Evolutionary conservation across 768 basidiomycete genomes (phyloP), one percentile per base, ranked within the genome.

Genomic region (Leucocoprinus sp.): DNA sequence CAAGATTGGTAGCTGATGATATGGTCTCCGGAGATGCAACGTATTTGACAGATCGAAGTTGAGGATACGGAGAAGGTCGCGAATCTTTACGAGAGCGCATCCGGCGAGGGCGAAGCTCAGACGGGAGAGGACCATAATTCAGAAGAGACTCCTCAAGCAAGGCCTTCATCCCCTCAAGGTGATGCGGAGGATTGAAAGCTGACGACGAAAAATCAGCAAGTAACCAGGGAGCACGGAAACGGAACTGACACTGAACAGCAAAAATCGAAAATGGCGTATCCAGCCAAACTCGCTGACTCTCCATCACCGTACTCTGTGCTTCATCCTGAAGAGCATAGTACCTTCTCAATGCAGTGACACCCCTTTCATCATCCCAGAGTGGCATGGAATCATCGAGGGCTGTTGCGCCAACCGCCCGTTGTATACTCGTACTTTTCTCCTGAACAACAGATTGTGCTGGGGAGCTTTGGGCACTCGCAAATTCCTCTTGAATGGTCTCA

Each of bases 401-500:
- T n/a, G n/a, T n/a, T n/a, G n/a, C n/a, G n/a, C n/a, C n/a, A n/a
- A n/a, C n/a, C n/a, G n/a, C n/a, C n/a, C n/a, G n/a, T n/a, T n/a
- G n/a, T n/a, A n/a, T n/a, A n/a, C n/a, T n/a, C n/a, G 54, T 66
- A 21, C 65, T 64, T 39, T 62, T 66, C 28, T 61, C 56, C n/a
- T 53, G 57, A 1, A 58, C 54, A 2, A 60, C 42, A 0, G 65
- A 58, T 9, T 64, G 54, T 11, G 53, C 49, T 0, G 67, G 62
- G 2, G 50, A 38, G 14, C 61, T 61, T 0, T 57, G 53, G 8
- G 58, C 57, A 26, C 49, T 69, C 3, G 69, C 65, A 9, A 66
- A 57, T 51, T 89, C 88, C 54, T 90, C 87, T 45, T 86, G 72
- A 38, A 90, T 89, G 0, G 82, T 88, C 57, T 88, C 86, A 52